Evolutionary conservation across 2,329 filamentous ascomycete genomes (phyloP).

Genomic region (Fonsecaea nubica): DNA sequence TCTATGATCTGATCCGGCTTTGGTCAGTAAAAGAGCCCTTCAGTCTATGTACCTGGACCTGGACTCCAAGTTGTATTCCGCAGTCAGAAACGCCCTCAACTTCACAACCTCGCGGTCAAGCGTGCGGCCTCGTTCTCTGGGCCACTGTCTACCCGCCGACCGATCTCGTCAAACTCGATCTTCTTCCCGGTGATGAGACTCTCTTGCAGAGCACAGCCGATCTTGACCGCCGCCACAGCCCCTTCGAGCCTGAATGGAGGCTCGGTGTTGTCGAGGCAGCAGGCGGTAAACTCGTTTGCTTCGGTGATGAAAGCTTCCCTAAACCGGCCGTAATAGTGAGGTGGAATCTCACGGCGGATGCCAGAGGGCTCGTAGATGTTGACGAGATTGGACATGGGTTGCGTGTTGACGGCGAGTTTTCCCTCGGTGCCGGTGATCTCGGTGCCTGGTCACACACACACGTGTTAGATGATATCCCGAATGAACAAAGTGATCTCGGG

Average conservation of each 20-base stretch:
- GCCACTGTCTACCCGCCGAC: conserved; percentile 48
- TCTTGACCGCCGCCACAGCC: conserved; percentile 63
- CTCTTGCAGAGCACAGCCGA: conserved; percentile 67
- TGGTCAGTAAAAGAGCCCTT: neutral
- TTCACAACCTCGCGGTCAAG: conserved; percentile 25
- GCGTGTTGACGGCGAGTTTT: conserved; percentile 66
- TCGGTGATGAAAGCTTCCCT: conserved; percentile 68
- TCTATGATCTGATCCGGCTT: neutral
- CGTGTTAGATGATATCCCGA: neutral
- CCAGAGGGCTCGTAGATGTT: conserved; percentile 61
- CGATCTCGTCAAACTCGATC: conserved; percentile 65
- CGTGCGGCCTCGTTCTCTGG: neutral
- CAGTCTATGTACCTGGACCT: neutral
- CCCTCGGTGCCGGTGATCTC: conserved; percentile 72
- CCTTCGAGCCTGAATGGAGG: conserved; percentile 64
- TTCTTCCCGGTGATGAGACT: conserved; percentile 61
- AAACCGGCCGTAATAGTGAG: conserved; percentile 68
- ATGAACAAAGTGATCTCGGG: conserved; percentile 41
- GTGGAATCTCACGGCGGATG: conserved; percentile 65
- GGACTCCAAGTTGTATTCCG: neutral
- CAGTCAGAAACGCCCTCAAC: neutral
- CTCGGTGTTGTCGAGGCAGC: conserved; percentile 62
- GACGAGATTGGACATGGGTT: conserved; percentile 63
- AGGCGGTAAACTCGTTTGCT: conserved; percentile 67
- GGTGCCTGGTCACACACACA: conserved; percentile 46